Evolutionary conservation across 768 basidiomycete species (phyloP), one percentile per base, ranked within the genome.

Genomic region (Dioszegia crocea): DNA sequence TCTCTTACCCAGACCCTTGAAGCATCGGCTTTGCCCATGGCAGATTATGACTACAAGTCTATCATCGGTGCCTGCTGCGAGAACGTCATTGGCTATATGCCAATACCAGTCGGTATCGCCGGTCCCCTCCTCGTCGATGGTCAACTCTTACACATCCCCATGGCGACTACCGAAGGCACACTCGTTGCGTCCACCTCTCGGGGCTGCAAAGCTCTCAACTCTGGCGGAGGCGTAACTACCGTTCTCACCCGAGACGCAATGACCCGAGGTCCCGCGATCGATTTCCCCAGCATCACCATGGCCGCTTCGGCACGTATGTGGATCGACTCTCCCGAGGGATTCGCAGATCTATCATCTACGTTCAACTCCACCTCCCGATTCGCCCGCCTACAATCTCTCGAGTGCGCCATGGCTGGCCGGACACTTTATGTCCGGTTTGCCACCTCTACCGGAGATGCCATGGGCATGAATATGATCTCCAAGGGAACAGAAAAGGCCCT

Each of bases 401-500:
- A 94, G 82, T 86, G 86, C 46, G 89, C 87, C 4, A 80, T 53
- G 51, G 96, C 96, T 5, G 96, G 96, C 4, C 84, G 96, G 40
- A 94, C 91, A 38, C 80, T 99, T 38, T 99, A 86, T 74, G 86
- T 97, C 23, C 84, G 96, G 46, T 97, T 99, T 72, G 88, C 88
- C 59, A 96, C 92, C 14, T 86, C 84, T 55, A 98, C 96, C 0
- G 96, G 93, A 29, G 94, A 98, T 71, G 94, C 96, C 40, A 99
- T 98, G 94, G 96, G 96, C 17, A 99, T 99, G 96, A 99, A 99
- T 81, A 99, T 98, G 96, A 96, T 98, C 73, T 89, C 88, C 9
- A 99, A 99, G 79, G 96, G 93, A 2, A 92, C 91, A 10, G 96
- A 98, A 80, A 89, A 88, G 78, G 92, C 92, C 21, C 83, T 99